These are phyloP conservation scores for Ogataea neopini DNA, from an alignment of 805 yeast genomes.

Conservation along the genomic window DNA sequence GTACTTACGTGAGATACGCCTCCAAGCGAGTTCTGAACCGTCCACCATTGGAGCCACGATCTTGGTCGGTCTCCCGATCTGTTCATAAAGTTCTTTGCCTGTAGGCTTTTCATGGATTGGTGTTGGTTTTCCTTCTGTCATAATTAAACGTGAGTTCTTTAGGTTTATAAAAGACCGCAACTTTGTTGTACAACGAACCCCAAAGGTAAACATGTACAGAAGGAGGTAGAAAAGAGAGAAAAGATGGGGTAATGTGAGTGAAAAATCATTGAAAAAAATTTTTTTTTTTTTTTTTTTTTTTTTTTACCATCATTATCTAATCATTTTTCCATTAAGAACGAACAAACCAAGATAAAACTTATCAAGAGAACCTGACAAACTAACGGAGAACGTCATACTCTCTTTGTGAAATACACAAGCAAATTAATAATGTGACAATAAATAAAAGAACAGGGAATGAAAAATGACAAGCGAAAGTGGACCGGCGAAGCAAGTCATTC, in stretches of 20 bases:
- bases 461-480: too few species aligned
- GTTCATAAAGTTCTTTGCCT: conserved; percentile 72
- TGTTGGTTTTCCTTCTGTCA: not conserved
- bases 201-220: not conserved
- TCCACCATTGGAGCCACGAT: conserved; percentile 99
- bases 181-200: not conserved
- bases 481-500: too few species aligned
- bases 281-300: not conserved
- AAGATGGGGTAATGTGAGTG: not conserved
- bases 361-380: not conserved
- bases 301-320: not conserved
- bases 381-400: not conserved
- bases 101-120: conserved; percentile 28
- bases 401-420: not conserved
- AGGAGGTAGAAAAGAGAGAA: not conserved
- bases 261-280: not conserved
- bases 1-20: conserved; percentile 77
- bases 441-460: conserved; percentile 3
- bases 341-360: not conserved
- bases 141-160: not conserved
- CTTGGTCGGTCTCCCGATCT: conserved; percentile 73
- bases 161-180: not conserved
- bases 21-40: conserved; percentile 94
- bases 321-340: not conserved
- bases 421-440: not conserved